A percentile compares a stretch with the other conserved stretches of the same genome.
These are phyloP conservation scores for Barnettozyma vustinii DNA, from an alignment of 805 yeast genomes.

Conservation along the genomic window DNA sequence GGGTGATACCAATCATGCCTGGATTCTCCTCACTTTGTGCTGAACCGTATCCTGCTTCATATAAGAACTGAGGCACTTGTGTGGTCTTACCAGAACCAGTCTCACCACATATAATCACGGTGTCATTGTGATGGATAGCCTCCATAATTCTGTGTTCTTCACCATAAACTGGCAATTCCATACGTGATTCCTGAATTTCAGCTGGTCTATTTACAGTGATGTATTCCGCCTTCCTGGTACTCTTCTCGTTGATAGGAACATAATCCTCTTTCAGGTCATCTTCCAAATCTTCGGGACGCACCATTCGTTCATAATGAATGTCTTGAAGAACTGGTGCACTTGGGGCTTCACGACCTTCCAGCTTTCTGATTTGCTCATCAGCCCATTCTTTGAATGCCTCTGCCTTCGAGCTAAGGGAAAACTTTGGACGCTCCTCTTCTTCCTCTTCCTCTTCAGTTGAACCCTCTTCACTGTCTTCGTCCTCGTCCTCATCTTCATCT, in stretches of 20 bases:
- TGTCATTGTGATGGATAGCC: constrained; percentile 87
- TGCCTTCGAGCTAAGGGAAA: constrained; percentile 45
- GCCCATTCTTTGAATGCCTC: constrained; percentile 87
- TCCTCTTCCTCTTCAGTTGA: constrained; percentile 29
- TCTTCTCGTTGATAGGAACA: constrained; percentile 49
- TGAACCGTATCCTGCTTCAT: constrained; percentile 86
- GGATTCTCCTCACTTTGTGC: constrained; percentile 53
- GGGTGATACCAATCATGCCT: constrained; percentile 95
- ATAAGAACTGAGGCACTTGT: constrained; percentile 93
- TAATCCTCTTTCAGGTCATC: constrained; percentile 63
- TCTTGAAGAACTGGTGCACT: constrained; percentile 34
- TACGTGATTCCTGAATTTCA: constrained; percentile 61
- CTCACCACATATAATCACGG: constrained; percentile 90
- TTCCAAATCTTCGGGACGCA: constrained; percentile 66
- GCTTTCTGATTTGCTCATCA: constrained; percentile 56
- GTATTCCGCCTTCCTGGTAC: constrained; percentile 52
- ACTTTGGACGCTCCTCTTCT: constrained; percentile 29
- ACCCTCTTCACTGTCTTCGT: constrained; percentile 30
- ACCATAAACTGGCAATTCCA: constrained; percentile 78
- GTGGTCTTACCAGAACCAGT: constrained; percentile 99
- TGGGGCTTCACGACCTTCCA: constrained; percentile 55
- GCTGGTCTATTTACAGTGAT: constrained; percentile 64
- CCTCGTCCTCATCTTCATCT: constrained; percentile 27
- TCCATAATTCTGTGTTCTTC: constrained; percentile 95
- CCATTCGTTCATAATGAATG: constrained; percentile 44